Base-by-base conservation (phyloP, 2,329 filamentous ascomycete species). In the Ramularia endophylla region DNA sequence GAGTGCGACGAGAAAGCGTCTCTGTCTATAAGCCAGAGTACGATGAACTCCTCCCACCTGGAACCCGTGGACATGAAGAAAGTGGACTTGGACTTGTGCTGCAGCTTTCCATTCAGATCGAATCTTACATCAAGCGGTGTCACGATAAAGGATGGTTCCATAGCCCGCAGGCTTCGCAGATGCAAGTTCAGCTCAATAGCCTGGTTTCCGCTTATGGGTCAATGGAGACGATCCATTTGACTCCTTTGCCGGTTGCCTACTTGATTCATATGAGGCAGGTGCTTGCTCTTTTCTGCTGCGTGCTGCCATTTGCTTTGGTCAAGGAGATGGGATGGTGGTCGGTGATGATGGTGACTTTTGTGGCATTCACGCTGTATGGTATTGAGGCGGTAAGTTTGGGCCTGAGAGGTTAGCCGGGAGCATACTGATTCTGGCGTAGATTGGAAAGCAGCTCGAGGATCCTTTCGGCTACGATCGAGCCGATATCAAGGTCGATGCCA, bases 401-500 rank as follows among this genome's bases (percentile, higher is more conserved):
- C 22, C 22, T 25, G 22, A 25, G n/a, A n/a, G n/a, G n/a, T n/a
- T n/a, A n/a, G n/a, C n/a, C n/a, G n/a, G n/a, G n/a, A n/a, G n/a
- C n/a, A n/a, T n/a, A n/a, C n/a, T n/a, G n/a, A n/a, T n/a, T n/a
- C n/a, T n/a, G n/a, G 11, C 11, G 22, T 25, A 25, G 22, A 82
- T 81, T 40, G 78, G 77, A 8, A 71, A 70, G 3, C 78, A 81
- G 58, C 64, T 82, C 1, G 79, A 83, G 55, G 79, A 83, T 55
- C 79, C 79, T 1, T 82, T 83, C 56, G 79, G 79, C 2, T 78
- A 78, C 41, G 78, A 80, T 49, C 71, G 73, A 54, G 81, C 80
- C 42, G 78, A 82, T 55, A 82, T 83, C 61, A 81, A 81, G 55
- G 79, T 82, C 71, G 78, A 82, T 57, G 77, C 75, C 3, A 75